Evolutionary conservation across 225 moss, liverwort and hornwort species (phyloP), one percentile per base, ranked within the genome.

Genomic region (Sphagnum contortum): DNA sequence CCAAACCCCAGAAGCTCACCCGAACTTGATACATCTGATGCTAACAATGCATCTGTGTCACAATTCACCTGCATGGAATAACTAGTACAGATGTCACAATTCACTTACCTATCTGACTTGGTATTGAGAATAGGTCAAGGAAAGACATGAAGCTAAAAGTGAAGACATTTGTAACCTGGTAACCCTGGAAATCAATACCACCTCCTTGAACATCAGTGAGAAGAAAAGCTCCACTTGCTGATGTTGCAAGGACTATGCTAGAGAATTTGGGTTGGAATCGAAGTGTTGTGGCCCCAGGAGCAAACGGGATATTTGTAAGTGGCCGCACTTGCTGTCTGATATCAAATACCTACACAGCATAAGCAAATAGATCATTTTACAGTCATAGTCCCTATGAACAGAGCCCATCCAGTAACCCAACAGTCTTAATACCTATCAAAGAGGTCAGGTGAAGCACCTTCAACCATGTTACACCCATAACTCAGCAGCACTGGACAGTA

Each of bases 221-320:
- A 12, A 86, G 79, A 59, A 86, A 71, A 64, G 86, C 86, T 66
- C 83, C 86, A 77, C 61, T 86, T 53, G 77, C 72, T 75, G 86
- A 82, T 53, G 83, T 86, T 44, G 77, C 86, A 55, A 86, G 62
- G 57, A 86, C 82, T 63, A 83, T 73, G 61, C 86, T 86, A 13
- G 86, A 86, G 75, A 86, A 86, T 55, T 86, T 86, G 6, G 86
- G 86, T 75, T 86, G 86, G 64, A 86, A 86, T 45, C 82, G 82
- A 63, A 86, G 63, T 44, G 80, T 78, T 60, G 77, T 79, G 44
- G 86, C 82, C 62, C 86, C 86, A 73, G 77, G 83, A 74, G 82
- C 68, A 75, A 86, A 86, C 64, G 86, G 75, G 55, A 86, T 86
- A 53, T 86, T 82, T 63, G 80, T 66, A 71, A 86, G 82, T 66